Percentiles rank a stretch among this genome's conserved stretches.
Conservation (phyloP, 2,329 filamentous ascomycete species). For the Dissoconium aciculare region DNA sequence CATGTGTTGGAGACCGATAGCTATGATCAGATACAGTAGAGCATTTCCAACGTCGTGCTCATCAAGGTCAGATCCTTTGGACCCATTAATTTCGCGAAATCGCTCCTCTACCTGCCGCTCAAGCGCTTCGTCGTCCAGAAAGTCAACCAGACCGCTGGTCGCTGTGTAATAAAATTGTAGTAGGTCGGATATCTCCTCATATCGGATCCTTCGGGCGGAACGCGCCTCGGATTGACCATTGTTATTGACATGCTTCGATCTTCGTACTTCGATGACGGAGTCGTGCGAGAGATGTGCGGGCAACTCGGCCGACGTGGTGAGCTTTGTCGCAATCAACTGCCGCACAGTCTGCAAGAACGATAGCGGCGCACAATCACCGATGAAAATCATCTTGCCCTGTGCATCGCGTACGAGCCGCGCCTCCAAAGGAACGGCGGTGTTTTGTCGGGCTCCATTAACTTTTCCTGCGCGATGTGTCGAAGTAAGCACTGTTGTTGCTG, state of each 20-base stretch:
- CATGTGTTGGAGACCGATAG: slow-evolving; percentile 34
- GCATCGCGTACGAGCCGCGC: slow-evolving; percentile 36
- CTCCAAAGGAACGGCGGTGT: slow-evolving; percentile 30
- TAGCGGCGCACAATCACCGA: slow-evolving; percentile 39
- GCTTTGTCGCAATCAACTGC: slow-evolving; percentile 33
- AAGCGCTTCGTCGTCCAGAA: slow-evolving; percentile 31
- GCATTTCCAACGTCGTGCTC: slow-evolving; percentile 32
- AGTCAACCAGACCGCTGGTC: slow-evolving; percentile 34
- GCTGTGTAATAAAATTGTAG: slow-evolving; percentile 31
- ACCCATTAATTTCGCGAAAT: too few relatives aligned
- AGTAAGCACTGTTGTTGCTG: slow-evolving; percentile 16
- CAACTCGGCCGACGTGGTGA: slow-evolving; percentile 25
- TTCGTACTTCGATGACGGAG: slow-evolving; percentile 13
- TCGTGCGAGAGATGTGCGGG: slow-evolving; percentile 9
- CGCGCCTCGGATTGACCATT: not conserved
- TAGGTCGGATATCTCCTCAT: slow-evolving; percentile 1
- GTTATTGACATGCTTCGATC: slow-evolving; percentile 4
- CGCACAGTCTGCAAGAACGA: slow-evolving; percentile 40
- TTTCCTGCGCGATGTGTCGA: not conserved
- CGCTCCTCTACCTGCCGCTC: too few relatives aligned
- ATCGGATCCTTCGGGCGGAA: not conserved
- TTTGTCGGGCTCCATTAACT: slow-evolving; percentile 2
- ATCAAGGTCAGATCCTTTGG: too few relatives aligned
- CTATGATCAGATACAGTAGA: slow-evolving; percentile 37
- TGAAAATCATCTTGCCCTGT: slow-evolving; percentile 40